A percentile compares a stretch with the other conserved stretches of the same genome.
Conservation (phyloP, 768 basidiomycete genomes). For the Glaciozyma martinii region DNA sequence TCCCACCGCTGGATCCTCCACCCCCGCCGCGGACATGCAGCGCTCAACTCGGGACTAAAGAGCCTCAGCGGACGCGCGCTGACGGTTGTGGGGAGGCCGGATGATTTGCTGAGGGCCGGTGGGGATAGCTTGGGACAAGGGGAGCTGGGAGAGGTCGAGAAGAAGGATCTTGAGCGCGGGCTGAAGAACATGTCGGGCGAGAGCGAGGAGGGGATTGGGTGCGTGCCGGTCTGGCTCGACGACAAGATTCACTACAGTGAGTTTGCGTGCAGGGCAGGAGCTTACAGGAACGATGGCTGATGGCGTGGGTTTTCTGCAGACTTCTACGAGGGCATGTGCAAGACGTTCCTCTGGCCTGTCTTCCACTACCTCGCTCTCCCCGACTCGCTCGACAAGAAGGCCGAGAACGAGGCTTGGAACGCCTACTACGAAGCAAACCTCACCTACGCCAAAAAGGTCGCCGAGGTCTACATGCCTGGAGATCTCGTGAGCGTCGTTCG, state of each 20-base stretch:
- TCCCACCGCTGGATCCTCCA: constrained; percentile 58
- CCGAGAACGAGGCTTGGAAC: constrained; percentile 58
- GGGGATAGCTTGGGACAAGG: constrained; percentile 40
- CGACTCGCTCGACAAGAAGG: constrained; percentile 84
- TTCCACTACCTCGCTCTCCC: constrained; percentile 99
- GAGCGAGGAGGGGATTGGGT: constrained; percentile 51
- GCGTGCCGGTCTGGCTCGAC: constrained; percentile 84
- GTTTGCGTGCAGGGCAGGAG: constrained; percentile 36
- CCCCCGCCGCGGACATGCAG: constrained; percentile 78
- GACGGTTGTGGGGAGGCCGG: constrained; percentile 87
- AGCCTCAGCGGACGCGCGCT: constrained; percentile 82
- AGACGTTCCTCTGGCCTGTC: constrained; percentile 82
- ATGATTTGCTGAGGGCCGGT: constrained; percentile 59
- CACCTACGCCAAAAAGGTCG: constrained; percentile 71
- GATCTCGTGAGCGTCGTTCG: constrained; percentile 74
- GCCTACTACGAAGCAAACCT: constrained; percentile 74
- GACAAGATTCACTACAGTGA: constrained; percentile 64
- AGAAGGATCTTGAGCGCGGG: constrained; percentile 56
- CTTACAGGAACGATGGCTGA: background rate
- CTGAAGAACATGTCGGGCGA: constrained; percentile 52
- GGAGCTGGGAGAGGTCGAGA: constrained; percentile 54
- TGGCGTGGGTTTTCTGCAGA: constrained; percentile 3
- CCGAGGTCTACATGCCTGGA: constrained; percentile 71
- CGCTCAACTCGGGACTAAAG: constrained; percentile 88
- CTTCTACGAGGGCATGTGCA: constrained; percentile 73